Base-by-base conservation (phyloP, 2,329 filamentous ascomycete species). In the Truncatella angustata region DNA sequence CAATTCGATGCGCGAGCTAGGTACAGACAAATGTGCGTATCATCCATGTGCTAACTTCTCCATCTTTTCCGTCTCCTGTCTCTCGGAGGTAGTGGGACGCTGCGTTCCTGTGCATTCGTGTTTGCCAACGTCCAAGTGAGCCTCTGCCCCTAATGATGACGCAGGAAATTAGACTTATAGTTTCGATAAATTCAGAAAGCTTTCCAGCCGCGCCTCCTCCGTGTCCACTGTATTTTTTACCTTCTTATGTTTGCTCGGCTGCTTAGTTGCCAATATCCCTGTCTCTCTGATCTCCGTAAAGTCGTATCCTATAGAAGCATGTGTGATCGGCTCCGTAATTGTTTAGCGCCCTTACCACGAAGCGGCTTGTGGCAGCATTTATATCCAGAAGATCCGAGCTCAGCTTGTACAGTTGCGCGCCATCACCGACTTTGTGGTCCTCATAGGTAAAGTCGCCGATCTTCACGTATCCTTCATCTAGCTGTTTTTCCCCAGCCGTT, bases 291-390 rank as follows among this genome's bases (percentile, higher is more conserved):
- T 77, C 66, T 14, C 76, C 85, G 62, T 81, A 86, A 40, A 88
- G 53, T 51, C 77, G 71, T n/a, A 86, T 66, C 1, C 84, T 73
- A 67, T 88, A 88, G 60, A 88, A 79, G 63, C 85, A 88, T 3
- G 84, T 87, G 61, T 85, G 83, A 43, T 81, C 63, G 9, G 74
- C 71, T 12, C 84, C 84, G 60, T 84, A 78, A 62, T 88, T 88
- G 60, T 70, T 80, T 51, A 76, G 66, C 2, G 80, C 77, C 11
- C 83, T 72, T 21, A 88, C 65, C 16, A 83, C 63, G 6, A 87
- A 63, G 7, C 78, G 70, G 44, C 77, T 74, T 4, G 82, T 82
- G 14, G 66, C 67, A 12, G 76, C 75, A 5, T 69, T 65, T 14
- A 85, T 66, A 2, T 65, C 63, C n/a, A 66, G 57, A 23, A 86